Evolutionary conservation across 2,329 filamentous ascomycete genomes (phyloP), one percentile per base, ranked within the genome.

Genomic region (Dryadomyces quercivorus): DNA sequence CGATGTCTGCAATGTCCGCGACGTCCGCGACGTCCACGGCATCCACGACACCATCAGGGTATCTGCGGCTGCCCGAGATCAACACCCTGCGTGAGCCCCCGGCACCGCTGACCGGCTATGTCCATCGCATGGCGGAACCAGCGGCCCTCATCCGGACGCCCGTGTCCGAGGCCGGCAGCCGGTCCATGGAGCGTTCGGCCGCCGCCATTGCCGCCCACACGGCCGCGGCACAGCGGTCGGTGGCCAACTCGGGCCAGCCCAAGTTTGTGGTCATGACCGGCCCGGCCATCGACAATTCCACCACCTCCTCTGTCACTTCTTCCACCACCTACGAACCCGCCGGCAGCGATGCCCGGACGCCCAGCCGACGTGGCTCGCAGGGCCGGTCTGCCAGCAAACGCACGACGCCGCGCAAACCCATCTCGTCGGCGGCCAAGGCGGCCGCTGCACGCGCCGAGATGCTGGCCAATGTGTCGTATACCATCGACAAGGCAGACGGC

Each of bases 261-360:
- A 52, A 52, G 51, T 52, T 52, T 46, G 51, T 52, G 12, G 43
- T 52, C 6, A 46, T 52, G 51, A 52, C 51, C 8, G 51, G 50
- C 3, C 50, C 51, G 43, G 8, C 51, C 5, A 38, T 9, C 31
- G 31, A 15, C 47, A 38, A 9, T 8, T 2, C 6, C 26, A n/a
- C 21, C 45, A 34, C 13, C 45, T 16, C 7, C 45, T 15, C 12
- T 5, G 4, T 15, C 45, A n/a, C 36, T 8, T 8, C 36, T 12
- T 16, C 36, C 36, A n/a, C 9, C 36, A 31, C 26, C 26, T 8
- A n/a, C n/a, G n/a, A n/a, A n/a, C 26, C 26, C 26, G 8, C 26
- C 8, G 26, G 26, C 8, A 31, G 26, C 26, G 26, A 31, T 31
- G 26, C 26, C 26, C 26, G 26, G 26, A 31, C 26, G 26, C 26